Evolutionary conservation across 352 stramenopile genomes (phyloP), one percentile per base, ranked within the genome.

Genomic region (Phytophthora gonapodyides): DNA sequence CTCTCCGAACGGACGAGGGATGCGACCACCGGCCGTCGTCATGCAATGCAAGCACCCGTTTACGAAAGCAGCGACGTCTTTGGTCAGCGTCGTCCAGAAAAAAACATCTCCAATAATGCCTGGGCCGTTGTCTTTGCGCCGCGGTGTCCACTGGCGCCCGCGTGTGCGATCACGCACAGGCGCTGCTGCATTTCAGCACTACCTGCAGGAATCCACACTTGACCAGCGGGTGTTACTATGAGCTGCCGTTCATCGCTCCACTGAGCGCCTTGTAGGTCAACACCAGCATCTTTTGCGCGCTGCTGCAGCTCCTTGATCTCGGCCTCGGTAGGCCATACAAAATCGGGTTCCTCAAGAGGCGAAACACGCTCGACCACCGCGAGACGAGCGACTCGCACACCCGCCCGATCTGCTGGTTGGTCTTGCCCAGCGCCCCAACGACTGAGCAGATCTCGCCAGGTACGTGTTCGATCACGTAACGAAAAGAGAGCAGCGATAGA

Each of bases 161-260:
- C 68, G 34, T 75, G 68, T 0, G 59, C 68, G 0, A 80, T 27
- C 0, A 77, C 57, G 24, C 63, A 67, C 0, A 69, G 16, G 24
- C 24, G 24, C 24, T 27, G 24, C 4, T 27, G 24, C 24, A 27
- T 27, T 27, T 27, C 24, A 27, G 24, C 24, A 6, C 24, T 27
- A 27, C 6, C 24, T 0, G 24, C 2, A 3, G 24, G 24, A 27
- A 27, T 27, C 24, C 24, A 27, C 3, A 27, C 24, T 6, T 27
- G 24, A 6, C 24, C 24, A 5, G 24, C 24, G 0, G 24, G 24
- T 27, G 24, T 27, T 4, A 27, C 24, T 4, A 27, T 27, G 24
- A 27, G 24, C 24, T 27, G 24, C 24, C 24, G 24, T 27, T 27
- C 24, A 27, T 27, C 24, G 4, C 24, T 27, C 24, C 24, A 27